Percentiles rank a stretch among this genome's conserved stretches.
Conservation (phyloP, 139 green algal genomes). For the Closterium sp. region DNA sequence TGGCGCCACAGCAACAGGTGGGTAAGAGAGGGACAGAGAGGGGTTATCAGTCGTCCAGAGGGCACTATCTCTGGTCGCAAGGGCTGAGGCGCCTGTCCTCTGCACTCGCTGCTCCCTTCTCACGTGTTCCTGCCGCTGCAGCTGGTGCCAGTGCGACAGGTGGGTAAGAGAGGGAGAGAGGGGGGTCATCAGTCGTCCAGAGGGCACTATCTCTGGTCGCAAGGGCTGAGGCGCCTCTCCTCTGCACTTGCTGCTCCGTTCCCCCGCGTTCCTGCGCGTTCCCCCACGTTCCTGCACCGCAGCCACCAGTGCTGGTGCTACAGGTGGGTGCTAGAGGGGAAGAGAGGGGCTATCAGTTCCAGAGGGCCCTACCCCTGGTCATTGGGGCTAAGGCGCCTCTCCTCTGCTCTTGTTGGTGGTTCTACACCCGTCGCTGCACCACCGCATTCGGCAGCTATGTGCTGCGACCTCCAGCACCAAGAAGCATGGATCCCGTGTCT, state of each 20-base stretch:
- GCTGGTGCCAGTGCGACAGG: background rate
- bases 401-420: conserved; percentile 58
- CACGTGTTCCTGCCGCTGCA: background rate
- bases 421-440: conserved; percentile 72
- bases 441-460: conserved; percentile 76
- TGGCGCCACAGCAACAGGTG: background rate
- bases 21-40: background rate
- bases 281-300: no score
- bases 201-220: background rate
- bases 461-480: conserved; percentile 86
- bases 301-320: no score
- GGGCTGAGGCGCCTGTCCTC: background rate
- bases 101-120: background rate
- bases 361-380: no score
- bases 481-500: conserved; percentile 71
- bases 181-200: no score
- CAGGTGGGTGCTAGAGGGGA: no score
- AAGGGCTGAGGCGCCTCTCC: background rate
- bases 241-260: background rate
- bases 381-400: no score
- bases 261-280: background rate
- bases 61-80: background rate
- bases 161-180: background rate
- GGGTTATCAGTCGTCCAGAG: background rate
- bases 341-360: no score